A percentile compares a stretch with the other conserved stretches of the same genome.
Evolutionary conservation across 2,329 filamentous ascomycete species (phyloP).

Genomic region (Onygenales sp.): DNA sequence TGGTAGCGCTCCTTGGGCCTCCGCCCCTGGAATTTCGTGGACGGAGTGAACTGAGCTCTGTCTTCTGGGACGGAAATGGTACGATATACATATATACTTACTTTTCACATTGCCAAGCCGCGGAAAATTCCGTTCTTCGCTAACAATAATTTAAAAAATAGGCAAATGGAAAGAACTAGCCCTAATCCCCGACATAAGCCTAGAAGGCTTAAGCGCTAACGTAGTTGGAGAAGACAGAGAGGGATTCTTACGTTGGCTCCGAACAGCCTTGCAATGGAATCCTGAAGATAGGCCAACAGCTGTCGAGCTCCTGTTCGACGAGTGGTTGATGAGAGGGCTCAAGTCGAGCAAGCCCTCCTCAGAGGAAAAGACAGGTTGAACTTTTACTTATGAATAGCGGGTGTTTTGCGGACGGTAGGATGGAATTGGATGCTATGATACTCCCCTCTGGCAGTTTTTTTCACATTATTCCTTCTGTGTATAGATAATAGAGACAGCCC

Average conservation of each 20-base stretch:
- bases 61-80: constrained; percentile 4
- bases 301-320: constrained; percentile 1
- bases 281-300: constrained; percentile 3
- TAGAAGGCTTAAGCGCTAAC: background rate
- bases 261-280: background rate
- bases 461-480: no score
- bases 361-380: no score
- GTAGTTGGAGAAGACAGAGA: background rate
- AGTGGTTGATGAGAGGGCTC: constrained; percentile 1
- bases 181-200: constrained; percentile 2
- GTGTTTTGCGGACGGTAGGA: no score
- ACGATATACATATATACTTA: background rate
- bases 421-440: no score
- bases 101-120: background rate
- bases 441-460: no score
- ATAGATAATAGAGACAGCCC: no score
- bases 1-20: constrained; percentile 5
- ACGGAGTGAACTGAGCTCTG: background rate
- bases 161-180: constrained; percentile 1
- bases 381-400: no score
- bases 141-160: background rate
- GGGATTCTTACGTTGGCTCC: constrained; percentile 1
- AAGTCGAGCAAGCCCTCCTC: background rate
- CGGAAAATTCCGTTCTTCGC: background rate
- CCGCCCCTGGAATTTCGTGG: constrained; percentile 1